These are phyloP conservation scores for Talaromyces wortmannii DNA, from an alignment of 495 filamentous ascomycete species.

Conservation along the genomic window DNA sequence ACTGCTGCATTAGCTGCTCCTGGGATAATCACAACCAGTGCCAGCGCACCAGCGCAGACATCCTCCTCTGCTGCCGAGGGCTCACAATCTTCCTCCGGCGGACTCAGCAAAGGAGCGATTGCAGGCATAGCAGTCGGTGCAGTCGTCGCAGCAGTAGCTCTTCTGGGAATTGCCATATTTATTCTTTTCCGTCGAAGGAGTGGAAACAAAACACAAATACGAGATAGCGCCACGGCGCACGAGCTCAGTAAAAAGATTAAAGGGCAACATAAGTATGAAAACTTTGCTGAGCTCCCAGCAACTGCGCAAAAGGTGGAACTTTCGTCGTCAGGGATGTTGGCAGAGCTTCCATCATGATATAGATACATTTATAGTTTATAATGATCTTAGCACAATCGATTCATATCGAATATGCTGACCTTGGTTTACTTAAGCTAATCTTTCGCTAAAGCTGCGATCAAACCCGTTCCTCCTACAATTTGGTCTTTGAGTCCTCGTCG, in stretches of 20 bases:
- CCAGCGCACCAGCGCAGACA: not conserved
- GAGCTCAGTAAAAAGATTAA: too few relatives aligned
- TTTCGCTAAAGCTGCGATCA: too few relatives aligned
- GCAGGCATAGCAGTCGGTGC: slow-evolving; percentile 1
- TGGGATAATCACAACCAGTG: too few relatives aligned
- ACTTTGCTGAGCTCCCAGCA: not conserved
- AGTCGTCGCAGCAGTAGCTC: not conserved
- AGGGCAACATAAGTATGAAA: not conserved
- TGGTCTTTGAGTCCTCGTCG: too few relatives aligned
- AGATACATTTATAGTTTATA: not conserved
- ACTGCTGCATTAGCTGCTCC: not conserved
- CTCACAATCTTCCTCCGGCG: not conserved
- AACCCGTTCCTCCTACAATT: too few relatives aligned
- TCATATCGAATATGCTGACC: too few relatives aligned
- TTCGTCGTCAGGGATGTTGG: not conserved
- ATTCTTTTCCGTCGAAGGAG: not conserved
- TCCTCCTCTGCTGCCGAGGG: not conserved
- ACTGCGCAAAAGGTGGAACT: not conserved
- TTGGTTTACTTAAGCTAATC: too few relatives aligned
- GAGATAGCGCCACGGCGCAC: too few relatives aligned
- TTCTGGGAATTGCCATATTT: not conserved
- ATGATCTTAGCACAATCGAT: not conserved
- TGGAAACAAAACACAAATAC: not conserved
- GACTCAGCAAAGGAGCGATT: not conserved
- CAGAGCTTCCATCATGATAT: not conserved